phyloP scores from a whole-genome alignment of 371 early-diverging fungal genomes.

The Mortierella sp. region DNA sequence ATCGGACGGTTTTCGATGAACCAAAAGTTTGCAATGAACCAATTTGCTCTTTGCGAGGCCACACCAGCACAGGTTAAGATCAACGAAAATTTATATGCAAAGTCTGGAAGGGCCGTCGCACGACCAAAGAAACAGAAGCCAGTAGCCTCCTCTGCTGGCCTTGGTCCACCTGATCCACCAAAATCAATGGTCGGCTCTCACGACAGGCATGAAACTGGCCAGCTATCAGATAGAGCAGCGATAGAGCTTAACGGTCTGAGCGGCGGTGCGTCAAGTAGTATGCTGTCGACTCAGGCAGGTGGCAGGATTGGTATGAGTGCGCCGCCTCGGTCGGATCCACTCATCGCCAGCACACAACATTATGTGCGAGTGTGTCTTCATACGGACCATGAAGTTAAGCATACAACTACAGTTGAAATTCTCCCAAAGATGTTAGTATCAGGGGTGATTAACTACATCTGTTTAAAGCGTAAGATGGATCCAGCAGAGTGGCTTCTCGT shows the following conservation, averaged over 20 bases:
- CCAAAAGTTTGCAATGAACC: conserved; percentile 85
- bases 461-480: conserved; percentile 87
- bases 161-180: conserved; percentile 38
- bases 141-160: conserved; percentile 29
- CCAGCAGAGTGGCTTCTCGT: conserved; percentile 86
- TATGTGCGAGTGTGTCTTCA: conserved; percentile 72
- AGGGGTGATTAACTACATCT: conserved; percentile 88
- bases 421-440: conserved; percentile 80
- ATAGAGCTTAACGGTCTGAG: conserved; percentile 11
- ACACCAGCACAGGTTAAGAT: conserved; percentile 77
- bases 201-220: neutral
- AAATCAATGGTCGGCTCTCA: neutral
- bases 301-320: conserved; percentile 7
- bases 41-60: conserved; percentile 91
- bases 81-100: conserved; percentile 34
- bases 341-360: conserved; percentile 59
- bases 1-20: conserved; percentile 90
- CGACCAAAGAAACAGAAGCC: conserved; percentile 46
- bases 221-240: neutral
- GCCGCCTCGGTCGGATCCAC: conserved; percentile 21
- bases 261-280: conserved; percentile 10
- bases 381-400: conserved; percentile 73
- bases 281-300: conserved; percentile 2
- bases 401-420: conserved; percentile 90
- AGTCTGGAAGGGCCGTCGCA: conserved; percentile 27